Evolutionary conservation across 805 yeast species (phyloP).

Genomic region (Priceomyces medius): DNA sequence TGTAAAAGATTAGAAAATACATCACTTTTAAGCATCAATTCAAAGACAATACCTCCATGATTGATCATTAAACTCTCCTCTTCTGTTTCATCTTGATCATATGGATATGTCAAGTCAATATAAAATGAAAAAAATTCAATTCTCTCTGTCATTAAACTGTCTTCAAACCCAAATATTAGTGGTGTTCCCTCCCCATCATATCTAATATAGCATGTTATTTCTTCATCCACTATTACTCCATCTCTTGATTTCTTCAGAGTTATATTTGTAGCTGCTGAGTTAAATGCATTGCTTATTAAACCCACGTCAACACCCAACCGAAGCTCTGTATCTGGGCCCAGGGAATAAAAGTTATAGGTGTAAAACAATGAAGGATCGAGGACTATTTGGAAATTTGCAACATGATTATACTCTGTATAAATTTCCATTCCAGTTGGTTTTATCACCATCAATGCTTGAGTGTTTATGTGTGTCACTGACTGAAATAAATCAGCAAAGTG

Average conservation of each 20-base stretch:
- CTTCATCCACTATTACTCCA: constrained; percentile 10
- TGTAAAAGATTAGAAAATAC: constrained; percentile 34
- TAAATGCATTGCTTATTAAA: constrained; percentile 35
- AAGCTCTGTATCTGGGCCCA: constrained; percentile 11
- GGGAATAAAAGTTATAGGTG: constrained; percentile 22
- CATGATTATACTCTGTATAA: constrained; percentile 37
- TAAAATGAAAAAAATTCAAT: constrained; percentile 42
- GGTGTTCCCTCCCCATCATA: constrained; percentile 42
- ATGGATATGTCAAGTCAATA: constrained; percentile 26
- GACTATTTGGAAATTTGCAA: constrained; percentile 31
- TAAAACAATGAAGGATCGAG: constrained; percentile 39
- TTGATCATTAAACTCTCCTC: constrained; percentile 18
- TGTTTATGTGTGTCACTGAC: constrained; percentile 29
- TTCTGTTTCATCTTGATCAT: constrained; percentile 18
- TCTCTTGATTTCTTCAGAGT: constrained; percentile 8
- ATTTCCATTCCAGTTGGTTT: constrained; percentile 31
- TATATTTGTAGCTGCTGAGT: constrained; percentile 24
- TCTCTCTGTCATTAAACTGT: constrained; percentile 37
- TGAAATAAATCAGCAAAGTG: constrained; percentile 39
- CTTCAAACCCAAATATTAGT: constrained; percentile 42
- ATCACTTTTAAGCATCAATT: constrained; percentile 39
- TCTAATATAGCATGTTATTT: constrained; percentile 33
- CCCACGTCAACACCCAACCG: constrained; percentile 37
- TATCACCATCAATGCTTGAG: constrained; percentile 36
- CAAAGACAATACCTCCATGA: constrained; percentile 31